These are phyloP conservation scores for Pseudovirgaria hyperparasitica DNA, from an alignment of 2,329 filamentous ascomycete genomes.

Conservation along the genomic window DNA sequence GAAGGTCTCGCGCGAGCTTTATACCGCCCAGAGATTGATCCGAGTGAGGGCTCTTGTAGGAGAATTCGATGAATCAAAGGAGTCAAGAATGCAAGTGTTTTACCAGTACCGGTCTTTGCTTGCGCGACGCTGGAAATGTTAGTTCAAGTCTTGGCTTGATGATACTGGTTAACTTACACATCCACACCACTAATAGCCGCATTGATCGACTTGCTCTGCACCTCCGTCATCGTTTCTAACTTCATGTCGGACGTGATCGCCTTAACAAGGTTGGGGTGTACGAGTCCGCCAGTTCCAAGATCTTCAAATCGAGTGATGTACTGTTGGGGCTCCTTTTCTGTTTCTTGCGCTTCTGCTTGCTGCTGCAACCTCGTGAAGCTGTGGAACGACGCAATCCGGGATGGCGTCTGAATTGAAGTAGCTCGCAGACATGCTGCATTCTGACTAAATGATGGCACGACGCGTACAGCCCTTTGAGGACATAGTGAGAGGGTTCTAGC, in stretches of 20 bases:
- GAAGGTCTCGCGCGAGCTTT: slow-evolving; percentile 31
- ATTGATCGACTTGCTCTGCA: slow-evolving; percentile 74
- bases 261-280: slow-evolving; percentile 53
- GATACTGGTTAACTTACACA: slow-evolving; percentile 45
- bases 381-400: slow-evolving; percentile 25
- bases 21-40: slow-evolving; percentile 26
- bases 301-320: slow-evolving; percentile 25
- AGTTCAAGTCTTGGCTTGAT: slow-evolving; percentile 3
- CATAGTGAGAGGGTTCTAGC: slow-evolving; percentile 17
- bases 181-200: slow-evolving; percentile 69
- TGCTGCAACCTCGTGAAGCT: slow-evolving; percentile 25
- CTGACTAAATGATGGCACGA: slow-evolving; percentile 11
- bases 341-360: slow-evolving; percentile 14
- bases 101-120: slow-evolving; percentile 93
- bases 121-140: slow-evolving; percentile 51
- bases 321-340: slow-evolving; percentile 8
- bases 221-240: slow-evolving; percentile 80
- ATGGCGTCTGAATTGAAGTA: slow-evolving; percentile 11
- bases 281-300: slow-evolving; percentile 31
- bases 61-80: slow-evolving; percentile 75
- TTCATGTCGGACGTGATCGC: slow-evolving; percentile 61
- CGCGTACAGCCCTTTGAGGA: slow-evolving; percentile 15
- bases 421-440: slow-evolving; percentile 10
- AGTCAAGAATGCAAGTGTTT: slow-evolving; percentile 86
- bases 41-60: slow-evolving; percentile 47